A percentile compares a stretch with the other conserved stretches of the same genome.
phyloP scores from a whole-genome alignment of 805 yeast genomes.

The Spathaspora girioi region DNA sequence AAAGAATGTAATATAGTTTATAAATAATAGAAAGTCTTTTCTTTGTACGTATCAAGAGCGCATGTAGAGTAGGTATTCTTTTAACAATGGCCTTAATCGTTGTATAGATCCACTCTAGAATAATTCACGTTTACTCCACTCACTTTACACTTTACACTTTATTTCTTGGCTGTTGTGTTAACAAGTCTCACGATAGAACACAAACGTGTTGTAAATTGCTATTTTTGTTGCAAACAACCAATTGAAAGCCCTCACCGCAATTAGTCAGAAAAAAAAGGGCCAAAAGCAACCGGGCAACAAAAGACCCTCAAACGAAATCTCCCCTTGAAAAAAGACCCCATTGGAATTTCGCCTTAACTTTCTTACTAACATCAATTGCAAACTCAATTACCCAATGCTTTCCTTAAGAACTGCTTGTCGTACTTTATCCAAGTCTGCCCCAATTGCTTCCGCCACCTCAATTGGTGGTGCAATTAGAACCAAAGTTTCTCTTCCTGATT shows the following conservation, averaged over 20 bases:
- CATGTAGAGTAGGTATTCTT: too few relatives aligned
- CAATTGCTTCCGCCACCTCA: slow-evolving; percentile 5
- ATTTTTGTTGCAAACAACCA: background rate
- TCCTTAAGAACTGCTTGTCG: slow-evolving; percentile 13
- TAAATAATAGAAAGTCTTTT: background rate
- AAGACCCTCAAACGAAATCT: background rate
- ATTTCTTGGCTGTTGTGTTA: too few relatives aligned
- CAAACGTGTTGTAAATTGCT: background rate
- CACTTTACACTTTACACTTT: too few relatives aligned
- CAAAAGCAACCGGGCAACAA: background rate
- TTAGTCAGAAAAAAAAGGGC: background rate
- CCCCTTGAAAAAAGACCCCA: background rate
- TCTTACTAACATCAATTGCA: background rate
- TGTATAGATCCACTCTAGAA: too few relatives aligned
- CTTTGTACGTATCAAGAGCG: too few relatives aligned
- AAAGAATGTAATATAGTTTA: slow-evolving; percentile 67
- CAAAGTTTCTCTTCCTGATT: slow-evolving; percentile 36
- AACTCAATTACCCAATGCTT: slow-evolving; percentile 10
- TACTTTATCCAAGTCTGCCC: slow-evolving; percentile 5
- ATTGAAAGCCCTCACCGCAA: background rate
- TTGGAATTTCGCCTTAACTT: background rate
- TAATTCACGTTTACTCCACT: too few relatives aligned
- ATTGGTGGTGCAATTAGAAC: slow-evolving; percentile 23
- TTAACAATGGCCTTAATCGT: too few relatives aligned
- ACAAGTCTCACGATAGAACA: background rate